Base-by-base conservation (phyloP, 345 rosid species). In the Acer saccharum region DNA sequence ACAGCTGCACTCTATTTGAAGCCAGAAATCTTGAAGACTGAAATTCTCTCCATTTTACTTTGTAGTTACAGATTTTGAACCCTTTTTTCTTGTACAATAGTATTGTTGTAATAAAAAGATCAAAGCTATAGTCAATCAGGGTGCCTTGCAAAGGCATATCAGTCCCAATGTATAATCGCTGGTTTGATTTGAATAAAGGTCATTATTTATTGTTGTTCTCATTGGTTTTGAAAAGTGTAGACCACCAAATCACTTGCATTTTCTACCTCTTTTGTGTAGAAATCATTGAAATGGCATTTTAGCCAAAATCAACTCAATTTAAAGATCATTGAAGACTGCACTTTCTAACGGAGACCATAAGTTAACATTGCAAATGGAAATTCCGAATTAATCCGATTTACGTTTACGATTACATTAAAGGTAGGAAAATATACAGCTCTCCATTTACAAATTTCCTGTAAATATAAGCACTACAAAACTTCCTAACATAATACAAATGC, bases 1-100 rank as follows among this genome's bases (percentile, higher is more conserved):
- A 88, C 83, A 92, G 97, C 84, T 92, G 99, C 79, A 80, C 83
- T 16, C 81, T 96, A 67, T 92, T 96, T 81, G 97, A 96, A 92
- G 89, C 94, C 77, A 75, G 80, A 71, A 72, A 32, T 57, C 27
- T 44, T 57, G 79, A 68, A 63, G 68, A 71, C 68, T 89, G 78
- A 86, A 76, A 72, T 54, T 18, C 58, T 20, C 16, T 17, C 54
- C 73, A 41, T 52, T 21, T 70, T 48, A 29, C 70, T 52, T 41
- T 83, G 74, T 76, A 55, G 76, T 58, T 54, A 75, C 35, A 68
- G 54, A 57, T n/a, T 20, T 44, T 12, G 43, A 43, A 9, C 43
- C 44, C 44, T 2, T 63, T 25, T 64, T 8, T 20, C 64, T 39
- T 69, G 73, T 78, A 57, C 55, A 71, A 69, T 80, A 65, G 65